Conservation (phyloP, 768 basidiomycete genomes). For the Auriscalpium vulgare region DNA sequence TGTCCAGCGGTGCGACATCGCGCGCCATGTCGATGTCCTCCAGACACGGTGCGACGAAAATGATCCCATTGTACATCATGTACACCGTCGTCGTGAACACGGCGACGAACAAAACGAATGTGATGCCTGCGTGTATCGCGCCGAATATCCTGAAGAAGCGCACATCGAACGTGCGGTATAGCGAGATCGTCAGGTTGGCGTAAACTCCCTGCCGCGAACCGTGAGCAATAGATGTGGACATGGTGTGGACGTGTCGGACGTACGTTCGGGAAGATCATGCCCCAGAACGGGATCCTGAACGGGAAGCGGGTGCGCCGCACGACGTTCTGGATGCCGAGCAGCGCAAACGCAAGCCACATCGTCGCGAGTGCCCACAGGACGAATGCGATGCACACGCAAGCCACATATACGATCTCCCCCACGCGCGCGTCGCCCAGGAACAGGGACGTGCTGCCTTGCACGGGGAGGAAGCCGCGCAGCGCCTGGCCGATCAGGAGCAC, state of each 20-base stretch:
- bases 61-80: slow-evolving; percentile 26
- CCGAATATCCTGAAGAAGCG: slow-evolving; percentile 51
- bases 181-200: slow-evolving; percentile 51
- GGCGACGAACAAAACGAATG: slow-evolving; percentile 44
- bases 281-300: slow-evolving; percentile 59
- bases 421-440: slow-evolving; percentile 29
- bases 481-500: slow-evolving; percentile 48
- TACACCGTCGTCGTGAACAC: slow-evolving; percentile 37
- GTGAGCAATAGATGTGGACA: neutral
- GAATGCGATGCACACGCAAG: slow-evolving; percentile 43
- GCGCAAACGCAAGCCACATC: slow-evolving; percentile 53
- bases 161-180: slow-evolving; percentile 43
- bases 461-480: slow-evolving; percentile 31
- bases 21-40: slow-evolving; percentile 21
- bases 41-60: slow-evolving; percentile 37
- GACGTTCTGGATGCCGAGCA: slow-evolving; percentile 40
- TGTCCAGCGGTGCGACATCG: neutral
- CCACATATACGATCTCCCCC: slow-evolving; percentile 34
- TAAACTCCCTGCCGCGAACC: slow-evolving; percentile 44
- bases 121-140: slow-evolving; percentile 41
- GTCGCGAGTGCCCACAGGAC: slow-evolving; percentile 54
- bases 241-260: slow-evolving; percentile 14
- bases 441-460: slow-evolving; percentile 23
- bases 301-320: slow-evolving; percentile 33
- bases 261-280: slow-evolving; percentile 65